Percentiles rank a stretch among this genome's conserved stretches.
These are phyloP conservation scores for Cercospora sesami DNA, from an alignment of 2,329 filamentous ascomycete species.

Conservation along the genomic window DNA sequence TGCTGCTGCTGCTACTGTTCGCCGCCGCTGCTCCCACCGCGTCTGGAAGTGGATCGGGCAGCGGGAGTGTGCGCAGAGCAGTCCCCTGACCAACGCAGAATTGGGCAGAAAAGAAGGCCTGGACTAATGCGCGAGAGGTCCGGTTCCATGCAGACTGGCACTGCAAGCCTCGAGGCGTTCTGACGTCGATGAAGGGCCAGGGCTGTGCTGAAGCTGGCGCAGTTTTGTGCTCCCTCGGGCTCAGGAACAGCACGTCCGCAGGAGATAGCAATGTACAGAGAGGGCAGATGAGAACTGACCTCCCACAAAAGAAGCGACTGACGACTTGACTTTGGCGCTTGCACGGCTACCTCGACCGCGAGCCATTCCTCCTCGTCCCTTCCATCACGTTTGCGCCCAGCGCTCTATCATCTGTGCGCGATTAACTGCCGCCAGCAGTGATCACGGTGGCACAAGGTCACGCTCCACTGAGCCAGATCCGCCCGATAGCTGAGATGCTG, in stretches of 20 bases:
- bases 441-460: background rate
- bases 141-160: slow-evolving; percentile 1
- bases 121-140: slow-evolving; percentile 6
- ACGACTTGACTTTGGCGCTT: slow-evolving; percentile 9
- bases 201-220: background rate
- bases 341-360: background rate
- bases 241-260: background rate
- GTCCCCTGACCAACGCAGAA: slow-evolving; percentile 8
- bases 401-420: background rate
- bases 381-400: background rate
- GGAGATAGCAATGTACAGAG: background rate
- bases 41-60: background rate
- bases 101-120: slow-evolving; percentile 1
- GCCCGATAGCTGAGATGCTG: background rate
- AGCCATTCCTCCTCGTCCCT: slow-evolving; percentile 3
- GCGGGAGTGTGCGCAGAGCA: background rate
- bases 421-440: background rate
- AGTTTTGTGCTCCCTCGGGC: background rate
- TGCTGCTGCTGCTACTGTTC: background rate
- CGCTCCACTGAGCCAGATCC: background rate
- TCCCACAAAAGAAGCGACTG: background rate
- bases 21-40: background rate
- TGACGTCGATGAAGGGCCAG: slow-evolving; percentile 4
- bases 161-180: slow-evolving; percentile 8
- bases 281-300: background rate